These are phyloP conservation scores for Boletus speciosus DNA, from an alignment of 768 basidiomycete species.

Conservation along the genomic window DNA sequence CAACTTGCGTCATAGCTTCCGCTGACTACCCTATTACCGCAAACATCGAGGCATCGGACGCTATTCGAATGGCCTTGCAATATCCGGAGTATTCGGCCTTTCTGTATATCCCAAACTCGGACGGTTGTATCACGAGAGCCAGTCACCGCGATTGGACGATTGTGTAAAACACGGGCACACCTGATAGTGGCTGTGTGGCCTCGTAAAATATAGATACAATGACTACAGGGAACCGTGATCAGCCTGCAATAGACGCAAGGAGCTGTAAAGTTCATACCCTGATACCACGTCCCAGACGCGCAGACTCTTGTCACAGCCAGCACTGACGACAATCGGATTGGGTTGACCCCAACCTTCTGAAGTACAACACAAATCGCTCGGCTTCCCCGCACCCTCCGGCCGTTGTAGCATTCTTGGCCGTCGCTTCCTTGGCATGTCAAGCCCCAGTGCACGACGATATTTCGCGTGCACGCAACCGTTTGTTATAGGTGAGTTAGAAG, in stretches of 20 bases:
- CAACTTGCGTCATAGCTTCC: conserved; percentile 92
- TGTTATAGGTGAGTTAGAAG: conserved; percentile 7
- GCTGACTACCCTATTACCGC: conserved; percentile 78
- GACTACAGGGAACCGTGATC: conserved; percentile 27
- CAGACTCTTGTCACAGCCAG: conserved; percentile 90
- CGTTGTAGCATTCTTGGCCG: conserved; percentile 17
- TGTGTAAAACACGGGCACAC: conserved; percentile 83
- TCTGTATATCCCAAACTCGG: conserved; percentile 91
- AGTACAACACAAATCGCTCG: conserved; percentile 56
- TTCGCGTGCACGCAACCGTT: conserved; percentile 27
- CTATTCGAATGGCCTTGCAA: conserved; percentile 76
- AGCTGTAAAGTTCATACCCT: conserved; percentile 50
- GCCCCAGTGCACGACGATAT: conserved; percentile 51
- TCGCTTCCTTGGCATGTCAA: conserved; percentile 31
- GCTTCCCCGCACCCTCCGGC: conserved; percentile 29
- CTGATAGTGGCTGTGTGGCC: conserved; percentile 92
- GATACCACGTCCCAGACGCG: conserved; percentile 88
- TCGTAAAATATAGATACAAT: conserved; percentile 72
- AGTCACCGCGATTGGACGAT: conserved; percentile 83
- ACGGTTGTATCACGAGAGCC: conserved; percentile 86
- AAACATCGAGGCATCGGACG: conserved; percentile 87
- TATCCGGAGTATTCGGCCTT: conserved; percentile 60
- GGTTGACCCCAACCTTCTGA: conserved; percentile 90
- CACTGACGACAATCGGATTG: conserved; percentile 79
- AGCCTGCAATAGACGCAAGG: background rate